phyloP scores from a whole-genome alignment of 2,329 filamentous ascomycete species.

The Didymella sp. region DNA sequence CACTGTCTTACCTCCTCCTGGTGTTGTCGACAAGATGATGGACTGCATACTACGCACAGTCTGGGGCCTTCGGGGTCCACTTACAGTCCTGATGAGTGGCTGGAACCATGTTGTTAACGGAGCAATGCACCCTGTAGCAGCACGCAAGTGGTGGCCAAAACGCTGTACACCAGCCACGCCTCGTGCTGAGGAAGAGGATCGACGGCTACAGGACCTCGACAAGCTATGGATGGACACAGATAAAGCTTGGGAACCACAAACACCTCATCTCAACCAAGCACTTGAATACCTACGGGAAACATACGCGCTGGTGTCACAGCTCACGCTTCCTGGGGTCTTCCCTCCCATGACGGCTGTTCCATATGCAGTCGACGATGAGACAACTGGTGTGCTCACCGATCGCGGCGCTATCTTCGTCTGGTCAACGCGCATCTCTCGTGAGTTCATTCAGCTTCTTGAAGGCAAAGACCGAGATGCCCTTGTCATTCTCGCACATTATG shows the following conservation, averaged over 20 bases:
- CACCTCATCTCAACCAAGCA: conserved; percentile 31
- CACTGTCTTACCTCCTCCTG: conserved; percentile 26
- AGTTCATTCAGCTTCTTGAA: conserved; percentile 42
- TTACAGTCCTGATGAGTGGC: conserved; percentile 41
- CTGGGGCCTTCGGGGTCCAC: conserved; percentile 42
- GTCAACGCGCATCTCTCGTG: conserved; percentile 36
- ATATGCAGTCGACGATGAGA: conserved; percentile 40
- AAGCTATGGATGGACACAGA: conserved; percentile 36
- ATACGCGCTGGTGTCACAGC: conserved; percentile 41
- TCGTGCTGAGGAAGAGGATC: conserved; percentile 40
- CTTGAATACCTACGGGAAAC: conserved; percentile 38
- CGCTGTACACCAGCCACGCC: conserved; percentile 30
- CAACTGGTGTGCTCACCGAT: conserved; percentile 39
- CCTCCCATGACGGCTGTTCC: conserved; percentile 38
- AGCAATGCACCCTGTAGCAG: conserved; percentile 36
- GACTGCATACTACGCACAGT: conserved; percentile 35
- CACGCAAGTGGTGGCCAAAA: conserved; percentile 46
- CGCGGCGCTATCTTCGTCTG: conserved; percentile 46
- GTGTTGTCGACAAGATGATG: conserved; percentile 39
- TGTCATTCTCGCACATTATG: conserved; percentile 50
- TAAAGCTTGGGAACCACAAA: conserved; percentile 17
- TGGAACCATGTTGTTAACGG: conserved; percentile 42
- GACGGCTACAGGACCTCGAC: conserved; percentile 32
- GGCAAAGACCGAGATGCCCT: conserved; percentile 43
- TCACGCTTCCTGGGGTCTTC: conserved; percentile 36